Conservation (phyloP, 2,329 filamentous ascomycete species). For the Cercospora zeina region DNA sequence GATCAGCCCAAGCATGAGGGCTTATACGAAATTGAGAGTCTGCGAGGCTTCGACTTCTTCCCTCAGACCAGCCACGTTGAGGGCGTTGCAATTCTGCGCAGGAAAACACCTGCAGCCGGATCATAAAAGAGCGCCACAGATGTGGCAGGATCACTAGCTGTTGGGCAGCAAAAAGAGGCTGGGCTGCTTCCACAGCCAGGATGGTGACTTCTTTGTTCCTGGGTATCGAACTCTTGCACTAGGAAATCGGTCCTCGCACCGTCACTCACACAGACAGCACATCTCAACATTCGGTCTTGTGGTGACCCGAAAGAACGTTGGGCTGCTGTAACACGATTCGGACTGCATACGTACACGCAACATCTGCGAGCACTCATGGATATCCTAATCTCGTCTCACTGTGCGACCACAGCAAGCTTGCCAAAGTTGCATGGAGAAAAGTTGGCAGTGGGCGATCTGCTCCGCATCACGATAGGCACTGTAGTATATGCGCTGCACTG, state of each 20-base stretch:
- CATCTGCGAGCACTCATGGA: background rate
- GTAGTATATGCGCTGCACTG: background rate
- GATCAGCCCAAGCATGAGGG: conserved; percentile 37
- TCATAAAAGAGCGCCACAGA: background rate
- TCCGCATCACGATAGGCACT: background rate
- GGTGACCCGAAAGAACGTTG: background rate
- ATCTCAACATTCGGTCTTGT: background rate
- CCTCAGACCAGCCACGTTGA: conserved; percentile 76
- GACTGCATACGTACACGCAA: background rate
- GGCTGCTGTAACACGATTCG: background rate
- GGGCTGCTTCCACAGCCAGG: background rate
- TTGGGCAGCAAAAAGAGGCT: conserved; percentile 7
- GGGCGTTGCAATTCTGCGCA: conserved; percentile 60
- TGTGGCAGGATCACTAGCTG: background rate
- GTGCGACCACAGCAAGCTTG: background rate
- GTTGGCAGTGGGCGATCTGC: background rate
- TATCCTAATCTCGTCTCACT: background rate
- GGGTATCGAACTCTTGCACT: background rate
- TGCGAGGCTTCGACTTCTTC: conserved; percentile 95
- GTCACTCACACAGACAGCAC: background rate
- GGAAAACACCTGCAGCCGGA: conserved; percentile 33
- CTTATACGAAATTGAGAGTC: conserved; percentile 80
- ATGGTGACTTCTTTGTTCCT: background rate
- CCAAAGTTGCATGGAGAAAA: background rate
- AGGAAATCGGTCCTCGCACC: background rate